Evolutionary conservation across 441 rosid species (phyloP).

Genomic region (Croton laevigatus): DNA sequence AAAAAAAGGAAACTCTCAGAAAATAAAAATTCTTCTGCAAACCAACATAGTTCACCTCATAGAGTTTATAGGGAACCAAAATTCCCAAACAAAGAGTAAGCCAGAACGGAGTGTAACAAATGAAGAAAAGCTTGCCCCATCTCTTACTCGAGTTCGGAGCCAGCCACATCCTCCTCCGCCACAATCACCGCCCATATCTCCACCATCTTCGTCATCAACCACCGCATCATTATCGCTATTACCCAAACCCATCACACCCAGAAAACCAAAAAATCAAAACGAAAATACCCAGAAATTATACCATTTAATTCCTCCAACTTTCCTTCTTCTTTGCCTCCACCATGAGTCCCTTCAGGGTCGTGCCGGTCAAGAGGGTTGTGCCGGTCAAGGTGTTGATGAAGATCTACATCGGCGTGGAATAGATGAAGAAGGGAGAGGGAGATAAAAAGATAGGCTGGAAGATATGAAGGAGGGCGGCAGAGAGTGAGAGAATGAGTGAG

Average conservation of each 20-base stretch:
- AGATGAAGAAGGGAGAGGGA: too few species aligned
- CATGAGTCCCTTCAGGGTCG: too few species aligned
- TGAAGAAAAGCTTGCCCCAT: slow-evolving; percentile 96
- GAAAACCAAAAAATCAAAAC: slow-evolving; percentile 19
- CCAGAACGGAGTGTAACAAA: slow-evolving; percentile 93
- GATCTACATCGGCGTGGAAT: too few species aligned
- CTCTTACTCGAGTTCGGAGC: slow-evolving; percentile 83
- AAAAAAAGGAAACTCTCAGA: neutral
- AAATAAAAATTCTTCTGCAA: neutral
- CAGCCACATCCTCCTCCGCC: slow-evolving; percentile 66
- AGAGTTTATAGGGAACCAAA: slow-evolving; percentile 84
- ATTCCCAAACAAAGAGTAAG: slow-evolving; percentile 87
- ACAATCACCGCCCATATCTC: slow-evolving; percentile 28
- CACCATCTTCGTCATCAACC: slow-evolving; percentile 54
- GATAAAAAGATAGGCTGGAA: too few species aligned
- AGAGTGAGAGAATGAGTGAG: too few species aligned
- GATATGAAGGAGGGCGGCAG: too few species aligned
- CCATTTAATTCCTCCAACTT: slow-evolving; percentile 1
- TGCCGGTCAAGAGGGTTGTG: too few species aligned
- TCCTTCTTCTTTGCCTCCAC: neutral
- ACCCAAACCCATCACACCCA: slow-evolving; percentile 78
- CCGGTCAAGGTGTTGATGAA: too few species aligned
- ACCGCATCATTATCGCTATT: slow-evolving; percentile 49
- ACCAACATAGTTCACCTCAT: slow-evolving; percentile 53
- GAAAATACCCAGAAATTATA: slow-evolving; percentile 26